Conservation (phyloP, 768 basidiomycete genomes). For the Tylopilus sp. region DNA sequence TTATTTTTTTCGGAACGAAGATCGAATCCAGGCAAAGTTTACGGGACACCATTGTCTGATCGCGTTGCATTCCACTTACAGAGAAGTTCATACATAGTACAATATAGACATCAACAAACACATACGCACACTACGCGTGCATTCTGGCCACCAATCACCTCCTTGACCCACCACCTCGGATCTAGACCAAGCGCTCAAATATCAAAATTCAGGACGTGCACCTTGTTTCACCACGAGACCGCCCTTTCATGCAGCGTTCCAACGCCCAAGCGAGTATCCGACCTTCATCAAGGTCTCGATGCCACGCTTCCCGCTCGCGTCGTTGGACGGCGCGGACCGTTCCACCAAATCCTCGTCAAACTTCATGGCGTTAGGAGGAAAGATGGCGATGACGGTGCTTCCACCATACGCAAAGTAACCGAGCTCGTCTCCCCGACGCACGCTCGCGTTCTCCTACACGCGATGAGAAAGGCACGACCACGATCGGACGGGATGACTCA, state of each 20-base stretch:
- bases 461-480: neutral
- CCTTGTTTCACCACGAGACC: too few relatives aligned
- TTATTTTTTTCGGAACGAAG: neutral
- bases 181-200: too few relatives aligned
- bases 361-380: conserved; percentile 50
- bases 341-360: conserved; percentile 61
- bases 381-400: conserved; percentile 63
- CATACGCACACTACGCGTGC: neutral
- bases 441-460: conserved; percentile 39
- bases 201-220: too few relatives aligned
- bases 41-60: too few relatives aligned
- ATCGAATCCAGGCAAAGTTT: too few relatives aligned
- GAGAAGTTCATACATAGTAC: too few relatives aligned
- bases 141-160: neutral
- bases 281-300: conserved; percentile 68
- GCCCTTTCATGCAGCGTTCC: conserved; percentile 10
- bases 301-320: conserved; percentile 20
- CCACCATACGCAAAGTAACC: conserved; percentile 75
- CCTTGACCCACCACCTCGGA: too few relatives aligned
- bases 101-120: too few relatives aligned
- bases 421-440: conserved; percentile 65
- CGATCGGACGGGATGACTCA: conserved; percentile 4
- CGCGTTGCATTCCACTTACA: too few relatives aligned
- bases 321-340: conserved; percentile 40
- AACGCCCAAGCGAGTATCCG: conserved; percentile 28